phyloP scores from a whole-genome alignment of 345 rosid species.

The Murraya koenigii region DNA sequence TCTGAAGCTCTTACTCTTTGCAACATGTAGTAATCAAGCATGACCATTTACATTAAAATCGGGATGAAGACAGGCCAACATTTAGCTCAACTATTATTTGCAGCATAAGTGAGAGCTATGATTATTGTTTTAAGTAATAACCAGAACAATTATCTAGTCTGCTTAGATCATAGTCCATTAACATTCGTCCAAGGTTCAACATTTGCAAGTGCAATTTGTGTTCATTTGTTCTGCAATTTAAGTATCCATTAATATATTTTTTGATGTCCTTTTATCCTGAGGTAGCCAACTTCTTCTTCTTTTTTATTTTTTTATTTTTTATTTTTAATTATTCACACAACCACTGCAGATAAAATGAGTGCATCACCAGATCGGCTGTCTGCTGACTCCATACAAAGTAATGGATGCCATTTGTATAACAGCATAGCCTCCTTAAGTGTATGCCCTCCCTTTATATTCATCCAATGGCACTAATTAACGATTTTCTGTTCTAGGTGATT shows the following conservation, averaged over 20 bases:
- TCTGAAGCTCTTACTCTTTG: neutral
- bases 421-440: neutral
- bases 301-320: too few species aligned
- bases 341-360: slow-evolving; percentile 39
- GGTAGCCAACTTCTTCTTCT: slow-evolving; percentile 2
- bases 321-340: slow-evolving; percentile 10
- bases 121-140: neutral
- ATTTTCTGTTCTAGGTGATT: slow-evolving; percentile 51
- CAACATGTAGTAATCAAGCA: neutral
- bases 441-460: neutral
- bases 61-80: neutral
- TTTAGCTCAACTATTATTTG: neutral
- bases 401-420: slow-evolving; percentile 16
- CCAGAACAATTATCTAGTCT: neutral
- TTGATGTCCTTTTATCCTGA: neutral
- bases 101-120: neutral
- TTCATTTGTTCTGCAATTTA: neutral
- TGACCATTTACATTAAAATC: neutral
- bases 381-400: slow-evolving; percentile 49
- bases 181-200: neutral
- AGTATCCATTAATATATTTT: slow-evolving; percentile 2
- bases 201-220: neutral
- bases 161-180: neutral
- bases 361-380: slow-evolving; percentile 39
- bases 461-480: slow-evolving; percentile 4